Conservation (phyloP, 371 early-diverging fungal genomes). For the Neoconidiobolus thromboides region DNA sequence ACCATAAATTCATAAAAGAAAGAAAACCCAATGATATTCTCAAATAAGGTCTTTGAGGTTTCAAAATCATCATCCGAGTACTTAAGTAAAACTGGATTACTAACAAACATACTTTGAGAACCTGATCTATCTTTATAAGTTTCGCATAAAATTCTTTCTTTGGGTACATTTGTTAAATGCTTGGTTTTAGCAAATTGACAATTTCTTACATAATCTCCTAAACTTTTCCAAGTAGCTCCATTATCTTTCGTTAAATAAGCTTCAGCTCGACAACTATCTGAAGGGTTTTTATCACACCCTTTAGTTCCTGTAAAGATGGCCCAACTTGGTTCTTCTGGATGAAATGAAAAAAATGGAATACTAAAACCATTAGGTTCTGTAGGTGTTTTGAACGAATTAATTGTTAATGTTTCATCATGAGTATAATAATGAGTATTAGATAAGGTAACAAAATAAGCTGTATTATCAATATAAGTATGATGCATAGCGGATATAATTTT, state of each 20-base stretch:
- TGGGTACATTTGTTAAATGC: slow-evolving; percentile 22
- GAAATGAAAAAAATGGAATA: slow-evolving; percentile 49
- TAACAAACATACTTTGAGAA: slow-evolving; percentile 23
- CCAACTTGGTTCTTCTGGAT: slow-evolving; percentile 52
- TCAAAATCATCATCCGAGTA: slow-evolving; percentile 33
- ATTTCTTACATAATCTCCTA: slow-evolving; percentile 50
- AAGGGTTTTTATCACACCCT: slow-evolving; percentile 19
- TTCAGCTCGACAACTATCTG: slow-evolving; percentile 16
- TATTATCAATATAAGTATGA: slow-evolving; percentile 44
- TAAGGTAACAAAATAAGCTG: slow-evolving; percentile 53
- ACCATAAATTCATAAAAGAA: slow-evolving; percentile 66
- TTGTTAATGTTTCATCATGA: slow-evolving; percentile 41
- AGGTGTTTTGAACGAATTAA: slow-evolving; percentile 33
- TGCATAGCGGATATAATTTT: slow-evolving; percentile 30
- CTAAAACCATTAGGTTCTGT: slow-evolving; percentile 29
- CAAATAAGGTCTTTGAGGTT: slow-evolving; percentile 25
- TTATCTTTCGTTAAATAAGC: slow-evolving; percentile 49
- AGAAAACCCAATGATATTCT: slow-evolving; percentile 50
- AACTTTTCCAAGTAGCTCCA: slow-evolving; percentile 45
- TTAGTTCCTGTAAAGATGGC: slow-evolving; percentile 52
- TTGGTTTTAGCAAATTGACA: slow-evolving; percentile 59
- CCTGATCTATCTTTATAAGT: slow-evolving; percentile 34
- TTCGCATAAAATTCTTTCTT: slow-evolving; percentile 46
- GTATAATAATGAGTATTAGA: slow-evolving; percentile 30
- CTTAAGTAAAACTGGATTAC: slow-evolving; percentile 26